Percentiles rank a stretch among this genome's conserved stretches.
Evolutionary conservation across 2,329 filamentous ascomycete genomes (phyloP).

Genomic region (Aureobasidium sp.): DNA sequence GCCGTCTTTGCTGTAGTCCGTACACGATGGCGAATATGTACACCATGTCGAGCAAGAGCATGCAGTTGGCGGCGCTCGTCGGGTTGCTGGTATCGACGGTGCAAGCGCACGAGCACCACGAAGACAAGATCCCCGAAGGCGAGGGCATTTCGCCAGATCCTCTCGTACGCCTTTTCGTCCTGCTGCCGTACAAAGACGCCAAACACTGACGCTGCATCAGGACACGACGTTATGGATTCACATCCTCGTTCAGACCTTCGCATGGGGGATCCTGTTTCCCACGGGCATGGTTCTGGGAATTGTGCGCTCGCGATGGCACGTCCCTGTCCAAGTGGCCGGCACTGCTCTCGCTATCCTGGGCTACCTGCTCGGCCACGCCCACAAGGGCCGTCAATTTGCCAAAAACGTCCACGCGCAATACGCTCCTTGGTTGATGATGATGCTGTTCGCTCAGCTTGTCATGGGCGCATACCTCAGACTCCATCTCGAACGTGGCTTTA

Average conservation of each 20-base stretch:
- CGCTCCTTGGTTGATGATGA: slow-evolving; percentile 70
- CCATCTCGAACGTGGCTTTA: slow-evolving; percentile 77
- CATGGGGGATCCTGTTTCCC: slow-evolving; percentile 89
- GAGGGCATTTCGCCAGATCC: slow-evolving; percentile 64
- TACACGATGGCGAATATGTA: neutral
- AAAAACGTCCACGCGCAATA: slow-evolving; percentile 76
- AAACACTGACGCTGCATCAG: slow-evolving; percentile 28
- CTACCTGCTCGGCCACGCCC: slow-evolving; percentile 85
- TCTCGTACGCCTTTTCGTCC: slow-evolving; percentile 48
- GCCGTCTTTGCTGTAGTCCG: neutral
- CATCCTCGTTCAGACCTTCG: slow-evolving; percentile 77
- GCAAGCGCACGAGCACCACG: slow-evolving; percentile 48
- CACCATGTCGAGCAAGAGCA: neutral
- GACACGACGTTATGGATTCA: slow-evolving; percentile 89
- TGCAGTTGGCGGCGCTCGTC: slow-evolving; percentile 1
- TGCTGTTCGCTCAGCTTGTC: slow-evolving; percentile 68
- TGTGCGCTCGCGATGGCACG: slow-evolving; percentile 85
- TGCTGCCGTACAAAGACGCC: neutral
- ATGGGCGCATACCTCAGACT: slow-evolving; percentile 83
- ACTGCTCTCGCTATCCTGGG: slow-evolving; percentile 71
- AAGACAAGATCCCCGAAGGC: slow-evolving; percentile 59
- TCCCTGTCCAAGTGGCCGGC: slow-evolving; percentile 73
- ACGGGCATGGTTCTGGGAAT: slow-evolving; percentile 94
- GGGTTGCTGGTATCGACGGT: slow-evolving; percentile 18
- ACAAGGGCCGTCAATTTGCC: slow-evolving; percentile 81